Conservation (phyloP, 306 rosid genomes). For the Acacia melanoxylon region DNA sequence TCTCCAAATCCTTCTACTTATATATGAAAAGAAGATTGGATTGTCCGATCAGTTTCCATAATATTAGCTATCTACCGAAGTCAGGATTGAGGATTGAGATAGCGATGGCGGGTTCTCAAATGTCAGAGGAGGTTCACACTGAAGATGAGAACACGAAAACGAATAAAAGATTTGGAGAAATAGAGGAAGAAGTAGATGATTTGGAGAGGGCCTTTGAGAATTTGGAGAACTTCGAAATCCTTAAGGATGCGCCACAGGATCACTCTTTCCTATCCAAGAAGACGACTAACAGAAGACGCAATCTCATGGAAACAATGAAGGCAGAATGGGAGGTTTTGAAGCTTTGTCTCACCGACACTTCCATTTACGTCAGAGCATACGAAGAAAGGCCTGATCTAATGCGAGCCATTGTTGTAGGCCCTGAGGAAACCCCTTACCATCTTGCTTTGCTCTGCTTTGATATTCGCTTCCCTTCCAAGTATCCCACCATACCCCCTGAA, state of each 20-base stretch:
- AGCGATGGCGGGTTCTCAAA: background rate
- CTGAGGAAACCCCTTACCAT: slow-evolving; percentile 15
- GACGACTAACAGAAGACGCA: too few relatives aligned
- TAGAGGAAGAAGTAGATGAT: slow-evolving; percentile 29
- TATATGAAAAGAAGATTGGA: background rate
- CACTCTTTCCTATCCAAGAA: slow-evolving; percentile 8
- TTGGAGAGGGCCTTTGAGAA: slow-evolving; percentile 15
- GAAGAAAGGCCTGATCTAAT: slow-evolving; percentile 26
- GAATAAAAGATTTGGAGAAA: slow-evolving; percentile 29
- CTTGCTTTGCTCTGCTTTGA: slow-evolving; percentile 44
- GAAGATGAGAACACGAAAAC: background rate
- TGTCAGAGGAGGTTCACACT: too few relatives aligned
- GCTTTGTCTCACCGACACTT: background rate
- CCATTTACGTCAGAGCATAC: slow-evolving; percentile 32
- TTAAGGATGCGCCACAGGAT: slow-evolving; percentile 3
- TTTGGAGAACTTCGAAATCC: slow-evolving; percentile 21
- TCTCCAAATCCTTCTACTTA: background rate
- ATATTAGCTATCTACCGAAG: background rate
- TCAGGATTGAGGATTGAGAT: background rate
- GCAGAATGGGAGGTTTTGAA: slow-evolving; percentile 11
- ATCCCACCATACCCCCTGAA: slow-evolving; percentile 22
- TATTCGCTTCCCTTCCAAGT: slow-evolving; percentile 29
- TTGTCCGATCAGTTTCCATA: background rate
- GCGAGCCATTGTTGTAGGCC: slow-evolving; percentile 37
- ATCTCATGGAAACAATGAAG: background rate